Evolutionary conservation across 2,329 filamentous ascomycete species (phyloP).

Genomic region (Microdochium nivale): DNA sequence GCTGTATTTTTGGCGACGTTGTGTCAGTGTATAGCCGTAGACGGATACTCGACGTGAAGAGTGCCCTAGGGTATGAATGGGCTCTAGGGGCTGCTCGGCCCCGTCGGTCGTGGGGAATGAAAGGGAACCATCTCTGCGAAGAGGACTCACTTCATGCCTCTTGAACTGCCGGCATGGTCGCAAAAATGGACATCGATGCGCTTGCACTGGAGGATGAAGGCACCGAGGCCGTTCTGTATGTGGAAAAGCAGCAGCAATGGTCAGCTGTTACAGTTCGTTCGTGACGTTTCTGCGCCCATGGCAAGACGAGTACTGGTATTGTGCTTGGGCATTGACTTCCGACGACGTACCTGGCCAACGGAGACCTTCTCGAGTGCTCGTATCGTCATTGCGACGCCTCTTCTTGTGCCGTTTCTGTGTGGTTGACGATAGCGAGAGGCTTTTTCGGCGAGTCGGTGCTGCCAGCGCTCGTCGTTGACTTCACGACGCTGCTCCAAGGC

Average conservation of each 20-base stretch:
- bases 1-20: constrained; percentile 31
- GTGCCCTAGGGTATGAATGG: background rate
- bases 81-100: background rate
- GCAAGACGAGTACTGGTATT: too few species aligned
- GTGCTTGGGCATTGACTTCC: background rate
- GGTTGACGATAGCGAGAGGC: background rate
- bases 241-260: background rate
- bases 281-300: background rate
- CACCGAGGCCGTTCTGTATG: constrained; percentile 82
- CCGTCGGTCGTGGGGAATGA: too few species aligned
- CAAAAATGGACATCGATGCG: constrained; percentile 95
- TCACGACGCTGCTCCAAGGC: background rate
- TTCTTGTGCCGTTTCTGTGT: constrained; percentile 15
- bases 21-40: background rate
- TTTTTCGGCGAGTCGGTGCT: background rate
- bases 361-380: constrained; percentile 44
- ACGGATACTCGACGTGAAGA: background rate
- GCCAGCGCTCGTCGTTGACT: background rate
- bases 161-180: constrained; percentile 88
- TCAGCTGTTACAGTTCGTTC: constrained; percentile 6
- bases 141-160: constrained; percentile 75
- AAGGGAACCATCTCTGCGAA: too few species aligned
- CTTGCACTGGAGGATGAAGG: constrained; percentile 96
- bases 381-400: constrained; percentile 41
- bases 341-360: constrained; percentile 38